These are phyloP conservation scores for Triticum turgidum DNA, from an alignment of 176 grass and related monocot genomes.

Conservation along the genomic window DNA sequence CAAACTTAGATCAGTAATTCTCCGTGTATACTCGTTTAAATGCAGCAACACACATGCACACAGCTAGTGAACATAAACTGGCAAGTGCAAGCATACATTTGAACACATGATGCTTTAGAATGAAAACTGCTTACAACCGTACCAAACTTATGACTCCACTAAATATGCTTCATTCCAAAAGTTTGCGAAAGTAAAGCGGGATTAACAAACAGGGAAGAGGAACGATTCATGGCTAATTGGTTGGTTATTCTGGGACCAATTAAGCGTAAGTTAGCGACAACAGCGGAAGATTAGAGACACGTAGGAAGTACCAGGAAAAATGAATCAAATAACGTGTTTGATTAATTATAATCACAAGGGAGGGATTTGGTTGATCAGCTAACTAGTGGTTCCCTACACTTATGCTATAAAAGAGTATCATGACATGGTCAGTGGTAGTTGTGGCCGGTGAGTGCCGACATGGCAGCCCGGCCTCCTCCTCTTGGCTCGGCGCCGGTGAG, in stretches of 20 bases:
- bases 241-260: background rate
- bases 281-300: background rate
- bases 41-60: background rate
- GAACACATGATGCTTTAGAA: background rate
- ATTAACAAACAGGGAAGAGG: background rate
- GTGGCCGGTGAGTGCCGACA: slow-evolving; percentile 4
- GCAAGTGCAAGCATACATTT: background rate
- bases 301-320: background rate
- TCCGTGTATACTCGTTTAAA: background rate
- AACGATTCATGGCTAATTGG: background rate
- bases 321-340: background rate
- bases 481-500: slow-evolving; percentile 9
- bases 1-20: background rate
- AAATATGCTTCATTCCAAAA: background rate
- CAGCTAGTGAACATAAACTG: background rate
- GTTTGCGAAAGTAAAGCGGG: background rate
- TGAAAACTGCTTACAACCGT: background rate
- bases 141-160: background rate
- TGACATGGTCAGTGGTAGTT: slow-evolving; percentile 57
- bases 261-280: background rate
- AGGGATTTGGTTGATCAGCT: background rate
- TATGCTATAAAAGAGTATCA: slow-evolving; percentile 66
- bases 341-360: slow-evolving; percentile 31
- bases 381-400: slow-evolving; percentile 21
- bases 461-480: background rate